Evolutionary conservation across 306 rosid genomes (phyloP).

Genomic region (Bauhinia variegata): DNA sequence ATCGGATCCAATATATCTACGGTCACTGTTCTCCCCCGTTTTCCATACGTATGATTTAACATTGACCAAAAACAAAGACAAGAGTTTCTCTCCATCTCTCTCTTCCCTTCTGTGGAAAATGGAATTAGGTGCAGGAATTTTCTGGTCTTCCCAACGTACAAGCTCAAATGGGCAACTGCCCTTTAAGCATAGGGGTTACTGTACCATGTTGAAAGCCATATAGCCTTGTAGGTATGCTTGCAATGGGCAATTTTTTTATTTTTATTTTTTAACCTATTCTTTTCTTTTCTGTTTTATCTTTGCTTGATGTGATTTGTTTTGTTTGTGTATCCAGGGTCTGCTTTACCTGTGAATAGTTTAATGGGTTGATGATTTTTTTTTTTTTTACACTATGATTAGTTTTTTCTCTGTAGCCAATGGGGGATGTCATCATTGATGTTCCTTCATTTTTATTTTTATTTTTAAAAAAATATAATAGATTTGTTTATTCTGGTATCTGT

Average conservation of each 20-base stretch:
- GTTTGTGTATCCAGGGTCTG: conserved; percentile 37
- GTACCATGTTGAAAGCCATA: conserved; percentile 42
- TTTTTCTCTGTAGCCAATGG: conserved; percentile 32
- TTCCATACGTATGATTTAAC: conserved; percentile 38
- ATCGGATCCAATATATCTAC: conserved; percentile 34
- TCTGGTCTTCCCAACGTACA: not conserved
- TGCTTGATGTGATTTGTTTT: conserved; percentile 21
- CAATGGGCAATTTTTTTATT: not conserved
- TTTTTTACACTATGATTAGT: conserved; percentile 31
- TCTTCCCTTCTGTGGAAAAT: conserved; percentile 25
- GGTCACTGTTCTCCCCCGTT: conserved; percentile 30
- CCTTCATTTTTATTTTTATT: conserved; percentile 37
- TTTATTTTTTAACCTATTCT: conserved; percentile 12
- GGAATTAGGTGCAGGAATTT: conserved; percentile 35
- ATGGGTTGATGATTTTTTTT: conserved; percentile 36
- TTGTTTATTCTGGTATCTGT: conserved; percentile 41
- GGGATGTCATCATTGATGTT: conserved; percentile 40
- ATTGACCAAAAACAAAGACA: not conserved
- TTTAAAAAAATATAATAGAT: conserved; percentile 15
- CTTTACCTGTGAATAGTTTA: conserved; percentile 26
- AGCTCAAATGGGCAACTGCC: conserved; percentile 11
- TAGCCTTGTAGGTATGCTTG: conserved; percentile 40
- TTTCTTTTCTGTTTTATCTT: not conserved
- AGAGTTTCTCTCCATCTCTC: not conserved
- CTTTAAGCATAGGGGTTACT: conserved; percentile 24